Base-by-base conservation (phyloP, 768 basidiomycete species). In the Mycena amicta region DNA sequence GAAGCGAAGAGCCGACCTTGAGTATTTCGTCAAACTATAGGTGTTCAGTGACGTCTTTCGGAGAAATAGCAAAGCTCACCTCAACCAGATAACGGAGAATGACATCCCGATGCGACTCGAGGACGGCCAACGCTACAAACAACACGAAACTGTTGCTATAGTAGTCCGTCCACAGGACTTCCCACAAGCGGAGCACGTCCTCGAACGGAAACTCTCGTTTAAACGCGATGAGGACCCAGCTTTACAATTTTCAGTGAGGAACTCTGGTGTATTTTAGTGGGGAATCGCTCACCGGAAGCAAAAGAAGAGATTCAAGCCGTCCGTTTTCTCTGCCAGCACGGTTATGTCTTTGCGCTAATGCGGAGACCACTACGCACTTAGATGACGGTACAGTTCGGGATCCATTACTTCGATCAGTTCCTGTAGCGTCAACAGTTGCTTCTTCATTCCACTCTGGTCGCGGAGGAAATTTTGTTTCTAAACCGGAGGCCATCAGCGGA, bases 401-500 rank as follows among this genome's bases (percentile, higher is more conserved):
- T 99, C 97, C 93, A 98, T 96, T 29, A 95, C 82, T 31, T 84
- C 83, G 39, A 98, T 90, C 15, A 99, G 75, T 66, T 96, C 88
- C 67, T 98, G 97, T 20, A 99, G 76, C 6, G 90, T 92, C 26
- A 86, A 83, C 25, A 99, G 73, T 68, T 98, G 95, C 59, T 89
- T 88, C 81, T 93, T 95, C 97, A 99, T 99, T 3, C 97, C 97
- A 59, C 90, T 93, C 70, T 99, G 97, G 68, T 99, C 97, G 5
- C 94, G 85, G 37, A 93, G 79, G 73, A 99, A 99, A 71, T 99
- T 98, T 68, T 88, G 84, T 75, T 95, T 92, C 95, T 45, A 45
- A 16, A 23, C 43, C 6, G 33, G 18, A 47, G 31, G 66, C 28
- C 63, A 61, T 51, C 18, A 49, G 51, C 40, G 28, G 18, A 31